Conservation (phyloP, 306 rosid genomes). For the Vigna trinervia region DNA sequence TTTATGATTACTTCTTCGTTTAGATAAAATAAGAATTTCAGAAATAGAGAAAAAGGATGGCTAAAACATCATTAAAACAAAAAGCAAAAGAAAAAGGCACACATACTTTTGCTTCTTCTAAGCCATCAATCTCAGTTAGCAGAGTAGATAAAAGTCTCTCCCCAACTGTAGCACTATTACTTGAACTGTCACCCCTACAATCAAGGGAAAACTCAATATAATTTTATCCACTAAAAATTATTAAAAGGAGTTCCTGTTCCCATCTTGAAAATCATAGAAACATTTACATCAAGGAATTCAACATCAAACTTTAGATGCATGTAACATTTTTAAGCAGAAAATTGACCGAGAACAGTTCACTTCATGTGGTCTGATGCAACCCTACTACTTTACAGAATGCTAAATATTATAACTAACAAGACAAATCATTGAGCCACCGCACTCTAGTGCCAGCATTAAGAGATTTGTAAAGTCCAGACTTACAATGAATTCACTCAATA, state of each 20-base stretch:
- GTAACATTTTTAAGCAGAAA: neutral
- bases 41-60: constrained; percentile 3
- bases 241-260: neutral
- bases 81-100: constrained; percentile 1
- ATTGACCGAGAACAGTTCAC: constrained; percentile 8
- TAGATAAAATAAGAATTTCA: constrained; percentile 19
- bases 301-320: constrained; percentile 21
- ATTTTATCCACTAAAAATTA: constrained; percentile 23
- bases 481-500: no score
- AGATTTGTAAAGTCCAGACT: no score
- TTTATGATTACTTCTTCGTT: constrained; percentile 9
- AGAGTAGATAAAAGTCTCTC: constrained; percentile 94
- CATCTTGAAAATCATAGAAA: neutral
- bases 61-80: neutral
- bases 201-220: constrained; percentile 37
- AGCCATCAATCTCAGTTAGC: constrained; percentile 95
- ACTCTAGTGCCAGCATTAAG: neutral
- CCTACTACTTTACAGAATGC: neutral
- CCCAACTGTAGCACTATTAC: constrained; percentile 64
- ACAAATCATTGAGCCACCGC: constrained; percentile 20
- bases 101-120: constrained; percentile 89
- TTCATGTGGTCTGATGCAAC: constrained; percentile 22
- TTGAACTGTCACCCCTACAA: constrained; percentile 81
- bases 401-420: constrained; percentile 6
- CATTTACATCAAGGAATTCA: neutral